A percentile compares a stretch with the other conserved stretches of the same genome.
These are phyloP conservation scores for Polyplosphaeria fusca DNA, from an alignment of 495 filamentous ascomycete species.

Conservation along the genomic window DNA sequence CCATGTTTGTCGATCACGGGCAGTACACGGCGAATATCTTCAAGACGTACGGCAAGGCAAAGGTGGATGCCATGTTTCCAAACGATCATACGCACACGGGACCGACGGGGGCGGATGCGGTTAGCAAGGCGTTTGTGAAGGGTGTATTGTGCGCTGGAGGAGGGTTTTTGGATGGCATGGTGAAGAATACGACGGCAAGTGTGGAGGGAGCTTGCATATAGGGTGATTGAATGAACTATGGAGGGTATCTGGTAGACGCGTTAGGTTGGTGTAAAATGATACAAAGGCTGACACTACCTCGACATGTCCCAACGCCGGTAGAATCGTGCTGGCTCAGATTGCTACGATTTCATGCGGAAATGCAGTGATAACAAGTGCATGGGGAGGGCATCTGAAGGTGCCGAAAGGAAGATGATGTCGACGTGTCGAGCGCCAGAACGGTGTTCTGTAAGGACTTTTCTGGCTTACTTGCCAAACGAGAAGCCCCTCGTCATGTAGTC, in stretches of 20 bases:
- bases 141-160: conserved; percentile 48
- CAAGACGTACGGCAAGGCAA: conserved; percentile 47
- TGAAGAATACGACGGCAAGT: conserved; percentile 37
- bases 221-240: background rate
- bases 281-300: too few relatives aligned
- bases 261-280: too few relatives aligned
- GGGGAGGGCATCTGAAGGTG: too few relatives aligned
- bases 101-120: conserved; percentile 54
- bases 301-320: too few relatives aligned
- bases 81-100: conserved; percentile 66
- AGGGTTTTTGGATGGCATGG: conserved; percentile 26
- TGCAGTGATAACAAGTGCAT: too few relatives aligned
- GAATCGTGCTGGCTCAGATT: too few relatives aligned
- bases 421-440: too few relatives aligned
- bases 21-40: conserved; percentile 55
- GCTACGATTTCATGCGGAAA: too few relatives aligned
- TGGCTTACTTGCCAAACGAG: too few relatives aligned
- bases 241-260: background rate
- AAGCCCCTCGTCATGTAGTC: conserved; percentile 82
- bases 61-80: conserved; percentile 53
- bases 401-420: too few relatives aligned
- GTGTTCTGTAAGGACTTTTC: too few relatives aligned
- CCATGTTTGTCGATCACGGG: conserved; percentile 61
- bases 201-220: conserved; percentile 29
- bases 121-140: conserved; percentile 62